Percentiles rank a stretch among this genome's conserved stretches.
phyloP scores from a whole-genome alignment of 108 stramenopile species.

The Aurantiochytrium sp. region DNA sequence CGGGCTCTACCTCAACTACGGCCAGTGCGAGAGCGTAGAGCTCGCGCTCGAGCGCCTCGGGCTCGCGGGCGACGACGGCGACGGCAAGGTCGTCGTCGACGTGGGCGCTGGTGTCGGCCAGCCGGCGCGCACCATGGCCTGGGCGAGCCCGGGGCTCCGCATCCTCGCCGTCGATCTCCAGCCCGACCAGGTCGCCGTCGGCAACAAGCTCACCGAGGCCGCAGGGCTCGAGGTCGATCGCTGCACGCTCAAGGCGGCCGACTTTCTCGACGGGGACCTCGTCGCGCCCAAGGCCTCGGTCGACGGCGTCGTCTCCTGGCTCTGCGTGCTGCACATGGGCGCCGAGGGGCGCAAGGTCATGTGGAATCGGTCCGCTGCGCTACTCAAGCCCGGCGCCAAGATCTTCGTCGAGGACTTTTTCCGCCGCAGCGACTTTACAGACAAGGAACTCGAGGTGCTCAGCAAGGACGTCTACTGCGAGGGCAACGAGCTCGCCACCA shows the following conservation, averaged over 20 bases:
- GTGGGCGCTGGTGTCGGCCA: not conserved
- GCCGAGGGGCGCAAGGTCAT: not conserved
- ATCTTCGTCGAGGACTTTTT: not conserved
- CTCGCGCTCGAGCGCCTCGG: not conserved
- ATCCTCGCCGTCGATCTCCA: not conserved
- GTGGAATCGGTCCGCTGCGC: not conserved
- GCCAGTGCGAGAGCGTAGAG: not conserved
- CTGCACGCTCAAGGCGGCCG: not conserved
- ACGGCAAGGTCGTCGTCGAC: not conserved
- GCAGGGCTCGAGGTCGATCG: not conserved
- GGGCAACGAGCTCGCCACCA: not conserved
- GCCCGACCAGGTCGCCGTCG: not conserved
- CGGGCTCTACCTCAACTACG: not conserved
- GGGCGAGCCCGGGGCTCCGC: not conserved
- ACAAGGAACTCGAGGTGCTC: not conserved
- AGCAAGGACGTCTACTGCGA: not conserved
- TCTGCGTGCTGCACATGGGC: not conserved
- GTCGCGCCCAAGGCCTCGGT: not conserved
- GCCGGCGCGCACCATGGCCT: not conserved
- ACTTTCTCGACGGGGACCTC: not conserved
- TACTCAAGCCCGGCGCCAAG: not conserved
- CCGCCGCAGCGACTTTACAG: not conserved
- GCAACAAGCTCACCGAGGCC: not conserved
- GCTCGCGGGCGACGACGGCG: not conserved
- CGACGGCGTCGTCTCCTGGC: not conserved